Evolutionary conservation across 2,329 filamentous ascomycete species (phyloP).

Genomic region (Nothomitra cinnamomea): DNA sequence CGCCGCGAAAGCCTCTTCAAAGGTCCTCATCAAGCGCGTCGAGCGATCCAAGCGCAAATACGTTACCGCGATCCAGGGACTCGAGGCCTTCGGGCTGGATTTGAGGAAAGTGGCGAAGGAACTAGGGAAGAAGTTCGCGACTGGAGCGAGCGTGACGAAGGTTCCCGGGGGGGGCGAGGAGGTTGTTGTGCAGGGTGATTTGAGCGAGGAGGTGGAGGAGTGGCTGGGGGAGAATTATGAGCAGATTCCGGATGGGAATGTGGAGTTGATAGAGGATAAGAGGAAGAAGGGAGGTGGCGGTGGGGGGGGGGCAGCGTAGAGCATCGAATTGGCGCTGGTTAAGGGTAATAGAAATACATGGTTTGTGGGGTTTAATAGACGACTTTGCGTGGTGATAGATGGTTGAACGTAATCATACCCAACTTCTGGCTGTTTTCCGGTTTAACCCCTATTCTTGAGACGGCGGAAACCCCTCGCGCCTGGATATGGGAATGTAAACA

Average conservation of each 20-base stretch:
- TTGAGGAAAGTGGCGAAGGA: conserved; percentile 95
- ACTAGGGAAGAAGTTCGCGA: conserved; percentile 96
- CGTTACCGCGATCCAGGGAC: conserved; percentile 78
- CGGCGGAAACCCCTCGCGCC: too few relatives aligned
- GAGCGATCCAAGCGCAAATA: conserved; percentile 97
- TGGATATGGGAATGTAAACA: too few relatives aligned
- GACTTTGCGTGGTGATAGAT: too few relatives aligned
- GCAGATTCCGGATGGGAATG: conserved; percentile 84
- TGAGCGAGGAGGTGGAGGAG: conserved; percentile 86
- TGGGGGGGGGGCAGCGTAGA: background rate
- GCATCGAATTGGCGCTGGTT: too few relatives aligned
- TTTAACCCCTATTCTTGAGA: too few relatives aligned
- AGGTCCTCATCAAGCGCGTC: conserved; percentile 85
- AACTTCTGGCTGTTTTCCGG: too few relatives aligned
- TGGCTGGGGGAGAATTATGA: conserved; percentile 80
- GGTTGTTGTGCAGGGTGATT: conserved; percentile 93
- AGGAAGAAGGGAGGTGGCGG: conserved; percentile 45
- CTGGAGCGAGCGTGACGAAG: conserved; percentile 83
- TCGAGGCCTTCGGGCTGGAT: conserved; percentile 81
- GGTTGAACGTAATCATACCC: too few relatives aligned
- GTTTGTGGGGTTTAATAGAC: too few relatives aligned
- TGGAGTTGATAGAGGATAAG: conserved; percentile 94
- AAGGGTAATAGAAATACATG: background rate
- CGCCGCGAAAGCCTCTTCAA: conserved; percentile 65
- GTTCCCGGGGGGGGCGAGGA: conserved; percentile 66